phyloP scores from a whole-genome alignment of 202 grass and related monocot genomes.

The Panicum virgatum region DNA sequence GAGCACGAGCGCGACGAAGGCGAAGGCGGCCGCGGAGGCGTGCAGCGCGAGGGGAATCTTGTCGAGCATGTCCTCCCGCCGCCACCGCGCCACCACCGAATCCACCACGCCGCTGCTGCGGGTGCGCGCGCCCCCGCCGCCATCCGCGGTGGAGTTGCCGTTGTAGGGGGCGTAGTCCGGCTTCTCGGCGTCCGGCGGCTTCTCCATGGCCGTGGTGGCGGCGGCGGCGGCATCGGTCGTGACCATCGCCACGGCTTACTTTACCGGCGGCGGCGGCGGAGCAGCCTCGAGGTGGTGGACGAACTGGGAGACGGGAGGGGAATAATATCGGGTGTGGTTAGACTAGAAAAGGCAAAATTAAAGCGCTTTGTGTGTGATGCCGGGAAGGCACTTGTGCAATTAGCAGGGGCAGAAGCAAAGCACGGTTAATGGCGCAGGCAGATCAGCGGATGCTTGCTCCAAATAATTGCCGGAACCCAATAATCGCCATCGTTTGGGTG shows the following conservation, averaged over 20 bases:
- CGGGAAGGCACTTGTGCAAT: conserved; percentile 22
- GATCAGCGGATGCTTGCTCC: background rate
- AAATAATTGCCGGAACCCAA: background rate
- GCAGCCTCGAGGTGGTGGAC: too few relatives aligned
- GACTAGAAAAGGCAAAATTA: background rate
- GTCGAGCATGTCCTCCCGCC: too few relatives aligned
- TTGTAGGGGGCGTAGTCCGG: too few relatives aligned
- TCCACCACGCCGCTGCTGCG: too few relatives aligned
- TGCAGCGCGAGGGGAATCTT: too few relatives aligned
- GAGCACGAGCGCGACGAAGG: conserved; percentile 72
- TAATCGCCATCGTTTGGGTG: background rate
- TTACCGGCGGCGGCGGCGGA: too few relatives aligned
- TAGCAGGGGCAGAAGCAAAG: conserved; percentile 19
- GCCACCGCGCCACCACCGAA: conserved; percentile 16
- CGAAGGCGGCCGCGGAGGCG: conserved; percentile 33
- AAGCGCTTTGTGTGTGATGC: conserved; percentile 32
- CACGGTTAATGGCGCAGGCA: background rate
- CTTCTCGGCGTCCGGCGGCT: too few relatives aligned
- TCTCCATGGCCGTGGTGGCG: too few relatives aligned
- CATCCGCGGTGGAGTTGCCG: too few relatives aligned
- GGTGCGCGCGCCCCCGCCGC: too few relatives aligned
- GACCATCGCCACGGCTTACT: too few relatives aligned
- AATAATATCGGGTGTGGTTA: background rate
- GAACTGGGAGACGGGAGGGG: too few relatives aligned
- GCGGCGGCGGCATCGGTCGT: background rate